Evolutionary conservation across 140 eudicot species (phyloP).

Genomic region (Ambrosia hybrid): DNA sequence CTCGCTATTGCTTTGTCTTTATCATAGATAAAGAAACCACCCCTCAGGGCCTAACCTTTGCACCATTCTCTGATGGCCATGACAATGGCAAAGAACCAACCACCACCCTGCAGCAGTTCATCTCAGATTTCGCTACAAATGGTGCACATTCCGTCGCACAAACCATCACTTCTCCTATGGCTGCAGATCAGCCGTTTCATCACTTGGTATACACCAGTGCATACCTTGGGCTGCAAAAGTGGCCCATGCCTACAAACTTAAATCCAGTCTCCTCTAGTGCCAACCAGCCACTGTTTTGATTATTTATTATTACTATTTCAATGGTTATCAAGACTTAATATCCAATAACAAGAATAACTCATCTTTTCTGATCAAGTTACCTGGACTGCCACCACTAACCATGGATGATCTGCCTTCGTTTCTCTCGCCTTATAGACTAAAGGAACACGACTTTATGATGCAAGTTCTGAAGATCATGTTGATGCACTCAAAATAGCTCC

Average conservation of each 20-base stretch:
- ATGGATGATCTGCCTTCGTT: neutral
- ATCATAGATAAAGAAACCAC: neutral
- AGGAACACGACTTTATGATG: neutral
- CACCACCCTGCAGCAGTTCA: neutral
- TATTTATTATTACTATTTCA: no score
- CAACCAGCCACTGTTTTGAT: neutral
- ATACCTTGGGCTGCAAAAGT: neutral
- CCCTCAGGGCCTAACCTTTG: neutral
- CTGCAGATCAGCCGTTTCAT: neutral
- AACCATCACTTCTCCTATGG: neutral
- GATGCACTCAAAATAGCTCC: neutral
- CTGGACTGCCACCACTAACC: neutral
- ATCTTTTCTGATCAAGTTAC: neutral
- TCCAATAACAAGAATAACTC: neutral
- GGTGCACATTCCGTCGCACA: neutral
- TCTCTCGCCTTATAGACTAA: neutral
- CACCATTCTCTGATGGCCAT: neutral
- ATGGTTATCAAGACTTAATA: neutral
- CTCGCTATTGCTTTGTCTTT: no score
- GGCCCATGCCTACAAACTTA: neutral
- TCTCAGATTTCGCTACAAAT: neutral
- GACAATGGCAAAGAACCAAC: neutral
- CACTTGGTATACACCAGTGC: neutral
- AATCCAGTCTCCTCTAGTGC: neutral
- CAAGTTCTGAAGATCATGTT: neutral